Percentiles rank a stretch among this genome's conserved stretches.
Conservation (phyloP, 2,329 filamentous ascomycete species). For the Aspergillus vadensis region DNA sequence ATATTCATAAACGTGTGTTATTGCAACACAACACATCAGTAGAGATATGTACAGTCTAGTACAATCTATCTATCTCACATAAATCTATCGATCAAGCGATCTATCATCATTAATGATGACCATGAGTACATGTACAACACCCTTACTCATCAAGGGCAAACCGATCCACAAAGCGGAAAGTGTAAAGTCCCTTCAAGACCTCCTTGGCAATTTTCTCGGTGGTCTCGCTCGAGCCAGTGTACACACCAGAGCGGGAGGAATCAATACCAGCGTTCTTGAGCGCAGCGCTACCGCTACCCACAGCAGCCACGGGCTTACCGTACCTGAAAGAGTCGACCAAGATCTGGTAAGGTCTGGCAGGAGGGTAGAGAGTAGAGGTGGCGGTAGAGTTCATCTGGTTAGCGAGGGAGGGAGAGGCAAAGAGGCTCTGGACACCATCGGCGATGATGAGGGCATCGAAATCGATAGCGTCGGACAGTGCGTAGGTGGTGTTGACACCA, state of each 20-base stretch:
- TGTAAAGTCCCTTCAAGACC: constrained; percentile 61
- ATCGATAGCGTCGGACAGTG: constrained; percentile 56
- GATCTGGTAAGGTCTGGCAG: constrained; percentile 64
- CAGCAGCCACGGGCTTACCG: constrained; percentile 67
- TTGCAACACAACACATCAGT: too few relatives aligned
- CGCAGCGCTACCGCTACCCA: constrained; percentile 50
- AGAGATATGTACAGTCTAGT: too few relatives aligned
- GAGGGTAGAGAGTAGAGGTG: constrained; percentile 61
- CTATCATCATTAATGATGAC: too few relatives aligned
- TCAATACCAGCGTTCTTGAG: constrained; percentile 50
- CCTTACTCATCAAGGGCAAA: constrained; percentile 57
- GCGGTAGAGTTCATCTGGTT: constrained; percentile 25
- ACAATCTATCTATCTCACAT: too few relatives aligned
- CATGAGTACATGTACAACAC: background rate
- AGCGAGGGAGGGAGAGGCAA: constrained; percentile 38
- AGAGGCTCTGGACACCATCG: constrained; percentile 56
- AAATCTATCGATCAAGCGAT: too few relatives aligned
- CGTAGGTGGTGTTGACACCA: constrained; percentile 65
- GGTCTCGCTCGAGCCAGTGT: constrained; percentile 32
- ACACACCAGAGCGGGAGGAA: constrained; percentile 38
- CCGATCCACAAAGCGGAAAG: constrained; percentile 66
- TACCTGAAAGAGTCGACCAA: constrained; percentile 64
- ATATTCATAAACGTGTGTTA: too few relatives aligned
- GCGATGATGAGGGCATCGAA: constrained; percentile 57
- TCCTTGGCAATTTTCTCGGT: constrained; percentile 42